These are phyloP conservation scores for Clathrus columnatus DNA, from an alignment of 768 basidiomycete genomes.

Conservation along the genomic window DNA sequence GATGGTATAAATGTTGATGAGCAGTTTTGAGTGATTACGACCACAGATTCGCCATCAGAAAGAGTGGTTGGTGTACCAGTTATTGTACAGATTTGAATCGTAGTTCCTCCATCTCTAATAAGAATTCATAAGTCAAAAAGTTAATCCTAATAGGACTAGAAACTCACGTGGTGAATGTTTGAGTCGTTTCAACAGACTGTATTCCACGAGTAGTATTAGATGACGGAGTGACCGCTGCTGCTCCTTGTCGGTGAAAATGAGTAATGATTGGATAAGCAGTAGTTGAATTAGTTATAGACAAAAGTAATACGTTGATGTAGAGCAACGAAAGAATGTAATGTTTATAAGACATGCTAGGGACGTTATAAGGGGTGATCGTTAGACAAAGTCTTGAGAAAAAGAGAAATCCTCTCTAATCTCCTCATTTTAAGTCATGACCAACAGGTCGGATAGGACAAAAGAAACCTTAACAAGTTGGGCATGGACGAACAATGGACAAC, in stretches of 20 bases:
- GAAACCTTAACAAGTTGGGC: too few relatives aligned
- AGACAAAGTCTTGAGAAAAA: not conserved
- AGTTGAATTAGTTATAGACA: too few relatives aligned
- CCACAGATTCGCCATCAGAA: not conserved
- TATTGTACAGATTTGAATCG: not conserved
- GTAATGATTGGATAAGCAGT: not conserved
- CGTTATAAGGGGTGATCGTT: not conserved
- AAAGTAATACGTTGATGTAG: not conserved
- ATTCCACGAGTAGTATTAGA: not conserved
- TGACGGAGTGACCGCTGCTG: not conserved
- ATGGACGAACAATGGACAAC: too few relatives aligned
- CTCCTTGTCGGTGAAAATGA: not conserved
- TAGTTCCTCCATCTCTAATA: not conserved
- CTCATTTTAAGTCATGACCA: too few relatives aligned
- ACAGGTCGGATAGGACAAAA: too few relatives aligned
- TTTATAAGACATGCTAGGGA: not conserved
- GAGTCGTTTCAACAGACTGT: not conserved
- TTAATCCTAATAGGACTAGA: not conserved
- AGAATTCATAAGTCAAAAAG: not conserved
- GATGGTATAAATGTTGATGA: not conserved
- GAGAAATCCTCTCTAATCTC: not conserved
- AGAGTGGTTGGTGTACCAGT: not conserved
- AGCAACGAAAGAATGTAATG: not conserved
- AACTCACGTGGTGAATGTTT: not conserved
- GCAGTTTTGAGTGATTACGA: slow-evolving; percentile 1